phyloP scores from a whole-genome alignment of 2,329 filamentous ascomycete species.

The Curvularia eragrostidis region DNA sequence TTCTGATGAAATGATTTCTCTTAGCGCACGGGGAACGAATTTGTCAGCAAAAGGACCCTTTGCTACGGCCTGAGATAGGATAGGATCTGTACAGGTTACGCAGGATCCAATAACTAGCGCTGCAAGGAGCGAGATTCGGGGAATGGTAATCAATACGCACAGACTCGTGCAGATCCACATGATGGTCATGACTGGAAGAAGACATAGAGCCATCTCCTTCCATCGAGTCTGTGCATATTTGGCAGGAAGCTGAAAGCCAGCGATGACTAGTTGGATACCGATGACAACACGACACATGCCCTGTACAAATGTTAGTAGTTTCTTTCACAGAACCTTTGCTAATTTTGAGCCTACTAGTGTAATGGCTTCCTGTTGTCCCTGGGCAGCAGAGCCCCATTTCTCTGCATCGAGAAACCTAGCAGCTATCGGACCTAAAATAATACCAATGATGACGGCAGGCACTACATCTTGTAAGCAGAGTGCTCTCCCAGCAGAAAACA shows the following conservation, averaged over 20 bases:
- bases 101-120: constrained; percentile 66
- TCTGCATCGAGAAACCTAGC: constrained; percentile 60
- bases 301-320: constrained; percentile 23
- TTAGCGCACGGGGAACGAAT: constrained; percentile 63
- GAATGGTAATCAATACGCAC: constrained; percentile 63
- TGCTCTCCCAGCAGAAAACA: not conserved
- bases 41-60: constrained; percentile 70
- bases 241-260: constrained; percentile 67
- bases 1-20: constrained; percentile 68
- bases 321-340: not conserved
- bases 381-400: constrained; percentile 46
- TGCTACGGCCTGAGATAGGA: constrained; percentile 68
- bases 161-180: constrained; percentile 67
- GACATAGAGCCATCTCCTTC: constrained; percentile 62
- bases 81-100: constrained; percentile 67
- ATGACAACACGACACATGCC: constrained; percentile 66
- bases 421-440: constrained; percentile 62
- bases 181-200: constrained; percentile 67
- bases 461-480: constrained; percentile 14
- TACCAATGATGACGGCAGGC: constrained; percentile 60
- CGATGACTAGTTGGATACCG: constrained; percentile 68
- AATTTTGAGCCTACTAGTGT: constrained; percentile 47
- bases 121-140: constrained; percentile 57
- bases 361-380: constrained; percentile 48
- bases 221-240: constrained; percentile 60